These are phyloP conservation scores for Penicillium sp. DNA, from an alignment of 2,329 filamentous ascomycete genomes.

Conservation along the genomic window DNA sequence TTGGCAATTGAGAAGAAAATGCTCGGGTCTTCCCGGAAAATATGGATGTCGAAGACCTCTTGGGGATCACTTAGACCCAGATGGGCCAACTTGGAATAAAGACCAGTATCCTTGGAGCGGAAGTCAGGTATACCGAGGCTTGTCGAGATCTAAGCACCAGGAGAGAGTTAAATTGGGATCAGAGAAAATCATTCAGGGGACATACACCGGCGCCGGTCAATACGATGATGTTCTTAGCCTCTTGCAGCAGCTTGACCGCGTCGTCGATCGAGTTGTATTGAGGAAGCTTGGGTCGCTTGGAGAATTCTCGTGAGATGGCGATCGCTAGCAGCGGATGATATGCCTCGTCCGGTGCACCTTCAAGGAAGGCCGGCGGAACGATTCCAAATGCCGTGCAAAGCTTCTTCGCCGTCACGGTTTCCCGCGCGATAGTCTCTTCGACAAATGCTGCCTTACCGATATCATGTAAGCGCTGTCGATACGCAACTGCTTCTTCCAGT, in stretches of 20 bases:
- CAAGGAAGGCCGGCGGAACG: slow-evolving; percentile 68
- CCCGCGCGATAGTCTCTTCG: slow-evolving; percentile 65
- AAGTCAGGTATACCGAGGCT: slow-evolving; percentile 97
- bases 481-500: slow-evolving; percentile 65
- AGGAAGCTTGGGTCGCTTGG: slow-evolving; percentile 73
- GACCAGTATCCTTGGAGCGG: slow-evolving; percentile 84
- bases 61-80: slow-evolving; percentile 81
- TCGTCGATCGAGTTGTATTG: slow-evolving; percentile 85
- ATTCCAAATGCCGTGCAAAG: slow-evolving; percentile 84
- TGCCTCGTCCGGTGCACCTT: slow-evolving; percentile 68
- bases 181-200: neutral
- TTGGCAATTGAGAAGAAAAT: slow-evolving; percentile 91
- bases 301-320: slow-evolving; percentile 75
- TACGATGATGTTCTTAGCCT: slow-evolving; percentile 80
- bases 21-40: slow-evolving; percentile 80
- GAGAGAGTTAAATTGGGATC: neutral
- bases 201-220: slow-evolving; percentile 81
- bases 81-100: slow-evolving; percentile 80
- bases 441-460: slow-evolving; percentile 78
- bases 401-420: slow-evolving; percentile 73
- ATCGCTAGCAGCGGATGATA: slow-evolving; percentile 74
- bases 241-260: slow-evolving; percentile 72
- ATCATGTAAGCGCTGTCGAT: slow-evolving; percentile 68
- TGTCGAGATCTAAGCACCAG: slow-evolving; percentile 68
- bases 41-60: slow-evolving; percentile 87